Percentiles rank a stretch among this genome's conserved stretches.
Evolutionary conservation across 1,284 basidiomycete species (phyloP).

Genomic region (Sporisorium scitamineum): DNA sequence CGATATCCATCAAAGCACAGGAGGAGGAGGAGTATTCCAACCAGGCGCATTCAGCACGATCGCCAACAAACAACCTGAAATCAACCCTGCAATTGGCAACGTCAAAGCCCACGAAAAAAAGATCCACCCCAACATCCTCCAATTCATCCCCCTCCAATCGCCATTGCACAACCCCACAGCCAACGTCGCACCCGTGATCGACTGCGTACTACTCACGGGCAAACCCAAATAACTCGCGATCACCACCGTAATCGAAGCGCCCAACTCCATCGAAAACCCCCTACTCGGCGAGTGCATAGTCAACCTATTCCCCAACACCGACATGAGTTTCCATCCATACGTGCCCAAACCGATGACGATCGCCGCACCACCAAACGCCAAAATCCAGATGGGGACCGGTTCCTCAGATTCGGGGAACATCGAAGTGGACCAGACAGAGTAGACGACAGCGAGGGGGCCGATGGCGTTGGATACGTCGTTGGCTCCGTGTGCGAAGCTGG

Average conservation of each 20-base stretch:
- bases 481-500: conserved; percentile 53
- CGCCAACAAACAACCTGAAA: conserved; percentile 39
- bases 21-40: conserved; percentile 44
- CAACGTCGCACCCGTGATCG: conserved; percentile 48
- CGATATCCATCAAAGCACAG: conserved; percentile 13
- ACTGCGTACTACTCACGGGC: conserved; percentile 48
- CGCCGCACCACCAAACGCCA: conserved; percentile 39
- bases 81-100: conserved; percentile 45
- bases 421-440: conserved; percentile 37
- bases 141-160: conserved; percentile 39
- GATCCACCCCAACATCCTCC: conserved; percentile 45
- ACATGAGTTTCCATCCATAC: conserved; percentile 52
- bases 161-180: conserved; percentile 44
- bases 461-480: conserved; percentile 54
- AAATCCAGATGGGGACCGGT: conserved; percentile 44
- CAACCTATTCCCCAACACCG: conserved; percentile 49
- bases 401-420: conserved; percentile 23
- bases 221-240: conserved; percentile 31
- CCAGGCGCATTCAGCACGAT: conserved; percentile 50
- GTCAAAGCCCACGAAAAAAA: conserved; percentile 54
- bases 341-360: conserved; percentile 48
- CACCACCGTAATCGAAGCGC: conserved; percentile 45
- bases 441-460: conserved; percentile 50
- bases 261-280: conserved; percentile 55
- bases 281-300: conserved; percentile 53